These are phyloP conservation scores for Penicillium sclerotigenum DNA, from an alignment of 2,329 filamentous ascomycete species.

Conservation along the genomic window DNA sequence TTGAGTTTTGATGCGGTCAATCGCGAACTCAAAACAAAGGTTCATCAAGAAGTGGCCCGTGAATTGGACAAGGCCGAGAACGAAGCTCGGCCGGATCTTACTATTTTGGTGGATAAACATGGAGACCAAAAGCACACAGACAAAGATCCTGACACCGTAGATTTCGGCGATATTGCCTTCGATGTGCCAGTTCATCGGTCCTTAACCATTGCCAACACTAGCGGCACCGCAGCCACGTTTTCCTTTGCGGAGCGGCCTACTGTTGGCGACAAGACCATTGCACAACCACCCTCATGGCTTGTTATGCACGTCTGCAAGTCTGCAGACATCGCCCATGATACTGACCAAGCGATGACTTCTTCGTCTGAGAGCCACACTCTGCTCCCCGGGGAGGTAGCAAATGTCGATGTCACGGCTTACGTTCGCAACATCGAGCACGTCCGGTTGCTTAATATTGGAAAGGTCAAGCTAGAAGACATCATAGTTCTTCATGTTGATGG, in stretches of 20 bases:
- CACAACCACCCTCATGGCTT: conserved; percentile 63
- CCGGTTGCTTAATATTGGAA: conserved; percentile 67
- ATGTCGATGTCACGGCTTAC: conserved; percentile 64
- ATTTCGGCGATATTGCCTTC: conserved; percentile 75
- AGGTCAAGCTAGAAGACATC: conserved; percentile 71
- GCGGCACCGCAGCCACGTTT: conserved; percentile 74
- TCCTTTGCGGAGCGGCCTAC: conserved; percentile 72
- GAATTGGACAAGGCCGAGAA: conserved; percentile 91
- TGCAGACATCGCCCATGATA: conserved; percentile 37
- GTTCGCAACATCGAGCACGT: conserved; percentile 64
- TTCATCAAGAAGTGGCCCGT: conserved; percentile 82
- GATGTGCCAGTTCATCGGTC: conserved; percentile 62
- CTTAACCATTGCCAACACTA: conserved; percentile 88
- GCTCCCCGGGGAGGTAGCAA: conserved; percentile 78
- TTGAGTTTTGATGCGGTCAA: conserved; percentile 84
- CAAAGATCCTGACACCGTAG: conserved; percentile 56
- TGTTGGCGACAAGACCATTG: conserved; percentile 43
- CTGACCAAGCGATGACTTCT: conserved; percentile 23
- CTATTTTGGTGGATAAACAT: conserved; percentile 70
- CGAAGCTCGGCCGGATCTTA: conserved; percentile 77
- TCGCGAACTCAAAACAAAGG: conserved; percentile 74
- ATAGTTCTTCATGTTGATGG: conserved; percentile 78
- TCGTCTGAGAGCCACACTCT: conserved; percentile 59
- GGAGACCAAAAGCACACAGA: conserved; percentile 33
- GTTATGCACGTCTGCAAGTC: conserved; percentile 61